Evolutionary conservation across 495 filamentous ascomycete species (phyloP).

Genomic region (Neurospora sp.): DNA sequence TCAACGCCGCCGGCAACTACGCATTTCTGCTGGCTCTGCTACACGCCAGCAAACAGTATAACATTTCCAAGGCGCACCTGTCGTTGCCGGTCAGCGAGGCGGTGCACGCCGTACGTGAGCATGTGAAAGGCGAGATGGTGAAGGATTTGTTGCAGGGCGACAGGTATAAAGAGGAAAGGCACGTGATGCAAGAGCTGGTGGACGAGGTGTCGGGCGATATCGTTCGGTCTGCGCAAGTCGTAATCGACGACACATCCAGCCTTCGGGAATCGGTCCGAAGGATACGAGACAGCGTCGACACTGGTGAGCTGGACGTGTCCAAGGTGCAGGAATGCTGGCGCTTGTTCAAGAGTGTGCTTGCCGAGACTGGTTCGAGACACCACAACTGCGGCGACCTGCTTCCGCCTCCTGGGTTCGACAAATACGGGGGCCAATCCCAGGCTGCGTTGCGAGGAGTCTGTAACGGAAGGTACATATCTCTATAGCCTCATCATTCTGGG

Average conservation of each 20-base stretch:
- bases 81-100: neutral
- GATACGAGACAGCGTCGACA: neutral
- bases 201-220: neutral
- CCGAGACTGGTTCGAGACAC: neutral
- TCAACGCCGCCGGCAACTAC: neutral
- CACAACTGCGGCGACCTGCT: neutral
- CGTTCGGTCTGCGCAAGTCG: accelerated
- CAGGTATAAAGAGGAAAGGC: neutral
- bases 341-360: neutral
- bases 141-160: neutral
- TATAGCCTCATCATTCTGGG: neutral
- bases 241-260: neutral
- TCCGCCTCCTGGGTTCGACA: neutral
- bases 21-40: neutral
- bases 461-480: neutral
- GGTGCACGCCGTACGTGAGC: neutral
- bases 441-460: neutral
- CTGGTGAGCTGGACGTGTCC: neutral
- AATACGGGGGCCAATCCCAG: neutral
- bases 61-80: neutral
- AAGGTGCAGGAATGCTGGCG: neutral
- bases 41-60: neutral
- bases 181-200: neutral
- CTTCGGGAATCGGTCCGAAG: neutral
- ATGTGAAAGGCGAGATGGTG: neutral